phyloP scores from a whole-genome alignment of 2,329 filamentous ascomycete species.

The Colletotrichum orbiculare region DNA sequence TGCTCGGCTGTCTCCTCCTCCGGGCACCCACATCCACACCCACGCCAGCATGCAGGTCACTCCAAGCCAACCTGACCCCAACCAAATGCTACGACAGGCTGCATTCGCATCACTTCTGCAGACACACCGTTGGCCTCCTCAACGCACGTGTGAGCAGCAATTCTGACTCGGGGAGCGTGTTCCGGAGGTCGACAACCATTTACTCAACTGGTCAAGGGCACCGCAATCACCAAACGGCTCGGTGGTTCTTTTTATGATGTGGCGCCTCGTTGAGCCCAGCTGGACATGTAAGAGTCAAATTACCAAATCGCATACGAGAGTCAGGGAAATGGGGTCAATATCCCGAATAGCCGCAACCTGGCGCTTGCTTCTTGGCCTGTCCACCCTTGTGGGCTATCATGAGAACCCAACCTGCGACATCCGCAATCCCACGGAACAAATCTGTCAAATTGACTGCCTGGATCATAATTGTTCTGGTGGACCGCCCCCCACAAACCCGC shows the following conservation, averaged over 20 bases:
- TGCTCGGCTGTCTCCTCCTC: background rate
- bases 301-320: background rate
- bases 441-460: slow-evolving; percentile 5
- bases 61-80: background rate
- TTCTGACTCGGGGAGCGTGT: slow-evolving; percentile 12
- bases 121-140: slow-evolving; percentile 12
- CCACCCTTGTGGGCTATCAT: background rate
- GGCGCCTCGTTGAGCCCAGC: too few relatives aligned
- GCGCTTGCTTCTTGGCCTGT: slow-evolving; percentile 14
- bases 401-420: slow-evolving; percentile 22
- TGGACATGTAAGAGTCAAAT: too few relatives aligned
- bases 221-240: background rate
- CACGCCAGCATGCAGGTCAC: background rate
- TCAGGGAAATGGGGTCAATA: background rate
- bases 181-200: slow-evolving; percentile 7
- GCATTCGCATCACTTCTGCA: slow-evolving; percentile 4
- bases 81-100: slow-evolving; percentile 1
- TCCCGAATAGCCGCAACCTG: slow-evolving; percentile 25
- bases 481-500: slow-evolving; percentile 18
- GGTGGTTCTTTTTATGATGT: too few relatives aligned
- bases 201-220: background rate
- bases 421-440: slow-evolving; percentile 18
- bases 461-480: slow-evolving; percentile 16
- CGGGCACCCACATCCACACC: background rate
- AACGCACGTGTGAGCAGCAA: slow-evolving; percentile 19